A percentile compares a stretch with the other conserved stretches of the same genome.
These are phyloP conservation scores for Teunomyces panamensis DNA, from an alignment of 805 yeast species.

Conservation along the genomic window DNA sequence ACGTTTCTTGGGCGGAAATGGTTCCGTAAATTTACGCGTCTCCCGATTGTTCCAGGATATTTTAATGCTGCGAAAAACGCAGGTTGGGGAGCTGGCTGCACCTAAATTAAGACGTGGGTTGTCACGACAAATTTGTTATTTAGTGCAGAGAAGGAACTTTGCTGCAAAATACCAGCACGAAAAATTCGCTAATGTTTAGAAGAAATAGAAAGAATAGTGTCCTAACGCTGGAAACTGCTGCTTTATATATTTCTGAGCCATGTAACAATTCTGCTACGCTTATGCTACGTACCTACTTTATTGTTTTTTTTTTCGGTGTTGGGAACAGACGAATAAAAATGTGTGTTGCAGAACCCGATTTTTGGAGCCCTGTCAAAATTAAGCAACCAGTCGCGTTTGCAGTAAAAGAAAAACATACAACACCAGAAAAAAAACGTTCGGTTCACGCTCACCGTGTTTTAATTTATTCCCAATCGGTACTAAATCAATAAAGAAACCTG, in stretches of 20 bases:
- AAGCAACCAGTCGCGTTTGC: too few species aligned
- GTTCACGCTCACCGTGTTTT: too few species aligned
- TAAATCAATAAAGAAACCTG: too few species aligned
- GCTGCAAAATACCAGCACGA: background rate
- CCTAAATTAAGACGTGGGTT: background rate
- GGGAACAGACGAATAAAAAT: background rate
- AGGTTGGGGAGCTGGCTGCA: background rate
- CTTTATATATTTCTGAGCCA: background rate
- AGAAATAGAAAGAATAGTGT: too few species aligned
- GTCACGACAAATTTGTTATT: background rate
- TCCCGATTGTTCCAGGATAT: background rate
- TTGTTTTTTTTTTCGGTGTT: background rate
- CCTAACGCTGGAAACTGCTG: too few species aligned
- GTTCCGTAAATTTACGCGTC: background rate
- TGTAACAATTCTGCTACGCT: background rate
- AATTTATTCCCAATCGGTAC: too few species aligned
- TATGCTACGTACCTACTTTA: background rate
- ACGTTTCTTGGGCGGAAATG: conserved; percentile 1
- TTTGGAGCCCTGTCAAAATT: too few species aligned
- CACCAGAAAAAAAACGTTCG: too few species aligned
- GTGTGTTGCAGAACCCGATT: background rate
- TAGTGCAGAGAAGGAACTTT: too few species aligned
- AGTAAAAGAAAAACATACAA: too few species aligned
- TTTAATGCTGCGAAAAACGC: background rate
- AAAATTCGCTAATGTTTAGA: too few species aligned